Evolutionary conservation across 768 basidiomycete genomes (phyloP).

Genomic region (Neoboletus subvelutipes): DNA sequence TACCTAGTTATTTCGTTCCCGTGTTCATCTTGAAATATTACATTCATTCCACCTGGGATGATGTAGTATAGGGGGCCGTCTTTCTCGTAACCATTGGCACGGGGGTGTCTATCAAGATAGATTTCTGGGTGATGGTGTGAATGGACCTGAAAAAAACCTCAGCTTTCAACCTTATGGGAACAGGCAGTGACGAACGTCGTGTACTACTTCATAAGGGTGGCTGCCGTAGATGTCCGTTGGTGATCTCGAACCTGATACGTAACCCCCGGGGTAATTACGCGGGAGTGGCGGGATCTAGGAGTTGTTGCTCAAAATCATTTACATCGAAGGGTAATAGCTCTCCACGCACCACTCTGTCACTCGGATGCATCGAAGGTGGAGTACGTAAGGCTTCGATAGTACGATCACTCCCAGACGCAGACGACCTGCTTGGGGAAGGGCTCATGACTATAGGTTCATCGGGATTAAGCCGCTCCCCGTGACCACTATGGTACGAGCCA

Average conservation of each 20-base stretch:
- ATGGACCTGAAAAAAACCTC: conserved; percentile 23
- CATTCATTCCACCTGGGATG: conserved; percentile 61
- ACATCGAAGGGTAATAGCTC: not conserved
- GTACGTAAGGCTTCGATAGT: conserved; percentile 30
- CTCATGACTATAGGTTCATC: conserved; percentile 25
- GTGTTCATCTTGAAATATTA: conserved; percentile 65
- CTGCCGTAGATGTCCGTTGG: conserved; percentile 34
- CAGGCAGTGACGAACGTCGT: conserved; percentile 8
- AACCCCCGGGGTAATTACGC: conserved; percentile 19
- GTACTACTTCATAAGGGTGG: conserved; percentile 19
- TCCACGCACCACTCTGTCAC: conserved; percentile 27
- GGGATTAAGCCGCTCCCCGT: conserved; percentile 13
- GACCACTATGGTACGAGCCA: conserved; percentile 24
- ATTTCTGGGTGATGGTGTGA: conserved; percentile 26
- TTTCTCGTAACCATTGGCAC: conserved; percentile 16
- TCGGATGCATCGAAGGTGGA: conserved; percentile 22
- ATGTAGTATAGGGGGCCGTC: conserved; percentile 52
- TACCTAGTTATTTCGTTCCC: conserved; percentile 67
- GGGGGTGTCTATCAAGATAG: conserved; percentile 24
- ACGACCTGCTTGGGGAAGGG: conserved; percentile 19
- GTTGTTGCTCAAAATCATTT: not conserved
- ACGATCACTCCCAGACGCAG: conserved; percentile 29
- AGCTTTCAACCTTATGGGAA: not conserved
- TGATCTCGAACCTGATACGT: conserved; percentile 18
- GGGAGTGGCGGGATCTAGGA: conserved; percentile 32